These are phyloP conservation scores for Zea luxurians DNA, from an alignment of 176 grass and related monocot species.

Conservation along the genomic window DNA sequence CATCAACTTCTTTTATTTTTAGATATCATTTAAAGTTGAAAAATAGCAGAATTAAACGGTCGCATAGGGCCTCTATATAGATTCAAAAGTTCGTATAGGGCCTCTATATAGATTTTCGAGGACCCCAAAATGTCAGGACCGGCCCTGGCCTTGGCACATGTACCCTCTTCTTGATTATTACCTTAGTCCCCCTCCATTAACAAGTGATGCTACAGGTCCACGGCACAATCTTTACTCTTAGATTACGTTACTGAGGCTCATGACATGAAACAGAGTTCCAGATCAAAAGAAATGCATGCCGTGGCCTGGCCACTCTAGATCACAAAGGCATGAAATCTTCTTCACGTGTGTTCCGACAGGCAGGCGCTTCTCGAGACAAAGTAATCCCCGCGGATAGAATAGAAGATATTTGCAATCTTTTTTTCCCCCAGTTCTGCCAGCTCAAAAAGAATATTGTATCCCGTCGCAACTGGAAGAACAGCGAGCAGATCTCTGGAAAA, in stretches of 20 bases:
- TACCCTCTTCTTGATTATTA: not conserved
- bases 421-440: slow-evolving; percentile 10
- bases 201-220: not conserved
- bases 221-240: not conserved
- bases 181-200: slow-evolving; percentile 4
- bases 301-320: not conserved
- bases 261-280: not conserved
- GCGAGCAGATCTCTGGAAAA: not conserved
- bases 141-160: too few relatives aligned
- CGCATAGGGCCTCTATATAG: too few relatives aligned
- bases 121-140: too few relatives aligned
- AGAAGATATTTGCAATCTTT: not conserved
- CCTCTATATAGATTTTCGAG: too few relatives aligned
- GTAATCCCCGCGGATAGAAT: not conserved
- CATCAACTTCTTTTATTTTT: too few relatives aligned
- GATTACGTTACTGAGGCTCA: not conserved
- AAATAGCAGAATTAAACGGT: too few relatives aligned
- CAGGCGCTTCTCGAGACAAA: not conserved
- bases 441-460: not conserved
- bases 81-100: too few relatives aligned
- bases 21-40: too few relatives aligned
- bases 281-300: not conserved
- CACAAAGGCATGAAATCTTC: slow-evolving; percentile 18
- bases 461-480: not conserved
- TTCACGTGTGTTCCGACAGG: slow-evolving; percentile 24